phyloP scores from a whole-genome alignment of 2,329 filamentous ascomycete species.

The Diaporthe vexans region DNA sequence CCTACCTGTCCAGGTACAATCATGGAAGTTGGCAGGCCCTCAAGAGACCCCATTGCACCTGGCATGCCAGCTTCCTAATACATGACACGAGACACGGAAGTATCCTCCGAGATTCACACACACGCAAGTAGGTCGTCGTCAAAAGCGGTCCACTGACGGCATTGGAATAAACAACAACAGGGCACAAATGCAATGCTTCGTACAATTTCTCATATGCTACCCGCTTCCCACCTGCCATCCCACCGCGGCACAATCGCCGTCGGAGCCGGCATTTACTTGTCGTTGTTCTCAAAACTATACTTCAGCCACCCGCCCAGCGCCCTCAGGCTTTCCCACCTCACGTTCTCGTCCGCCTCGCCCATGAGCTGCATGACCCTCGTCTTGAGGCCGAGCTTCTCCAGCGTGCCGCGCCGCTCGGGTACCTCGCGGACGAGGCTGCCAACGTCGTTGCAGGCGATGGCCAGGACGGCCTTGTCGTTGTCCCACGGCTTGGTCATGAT shows the following conservation, averaged over 20 bases:
- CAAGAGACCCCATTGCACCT: no score
- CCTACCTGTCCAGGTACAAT: no score
- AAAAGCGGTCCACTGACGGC: background rate
- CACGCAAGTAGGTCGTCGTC: background rate
- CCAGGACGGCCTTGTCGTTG: constrained; percentile 89
- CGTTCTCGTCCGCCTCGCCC: constrained; percentile 88
- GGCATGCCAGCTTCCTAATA: background rate
- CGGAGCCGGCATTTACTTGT: constrained; percentile 21
- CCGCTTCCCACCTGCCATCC: background rate
- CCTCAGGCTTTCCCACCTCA: constrained; percentile 92
- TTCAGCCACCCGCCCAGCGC: constrained; percentile 79
- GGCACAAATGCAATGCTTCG: constrained; percentile 39
- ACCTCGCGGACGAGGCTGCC: constrained; percentile 91
- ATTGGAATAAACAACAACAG: background rate
- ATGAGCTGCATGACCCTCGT: constrained; percentile 92
- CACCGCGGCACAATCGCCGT: no score
- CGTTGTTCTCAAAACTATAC: constrained; percentile 70
- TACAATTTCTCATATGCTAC: constrained; percentile 38
- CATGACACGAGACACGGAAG: background rate
- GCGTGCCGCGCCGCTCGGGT: constrained; percentile 82
- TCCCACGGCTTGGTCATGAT: constrained; percentile 82
- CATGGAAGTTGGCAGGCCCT: background rate
- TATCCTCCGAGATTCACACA: background rate
- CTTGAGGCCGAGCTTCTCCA: constrained; percentile 90
- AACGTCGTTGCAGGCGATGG: constrained; percentile 93